Conservation (phyloP, 345 rosid species). For the Cardiospermum halicacabum region DNA sequence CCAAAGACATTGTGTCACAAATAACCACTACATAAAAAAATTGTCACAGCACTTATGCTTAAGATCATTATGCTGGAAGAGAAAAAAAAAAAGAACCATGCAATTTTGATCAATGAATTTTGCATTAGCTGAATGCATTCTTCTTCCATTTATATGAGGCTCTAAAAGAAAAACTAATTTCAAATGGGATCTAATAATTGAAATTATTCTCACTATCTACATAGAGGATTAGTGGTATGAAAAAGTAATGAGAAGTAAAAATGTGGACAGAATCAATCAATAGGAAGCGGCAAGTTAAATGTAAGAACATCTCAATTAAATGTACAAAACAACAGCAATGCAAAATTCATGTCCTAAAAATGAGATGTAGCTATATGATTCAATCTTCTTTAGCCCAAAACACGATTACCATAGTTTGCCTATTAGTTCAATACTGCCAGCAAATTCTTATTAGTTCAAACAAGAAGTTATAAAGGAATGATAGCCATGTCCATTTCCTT, state of each 20-base stretch:
- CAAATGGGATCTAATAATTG: background rate
- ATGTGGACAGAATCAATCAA: background rate
- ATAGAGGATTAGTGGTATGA: background rate
- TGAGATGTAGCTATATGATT: background rate
- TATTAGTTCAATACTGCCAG: background rate
- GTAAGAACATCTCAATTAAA: background rate
- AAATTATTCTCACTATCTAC: background rate
- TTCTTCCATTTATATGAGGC: background rate
- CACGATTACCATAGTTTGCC: background rate
- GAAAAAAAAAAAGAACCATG: background rate
- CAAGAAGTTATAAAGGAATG: background rate
- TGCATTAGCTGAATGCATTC: background rate
- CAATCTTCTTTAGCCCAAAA: background rate
- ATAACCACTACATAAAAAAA: background rate
- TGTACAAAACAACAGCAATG: background rate
- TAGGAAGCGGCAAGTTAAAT: background rate
- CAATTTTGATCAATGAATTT: background rate
- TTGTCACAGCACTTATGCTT: background rate
- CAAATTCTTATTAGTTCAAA: conserved; percentile 5
- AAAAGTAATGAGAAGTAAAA: background rate
- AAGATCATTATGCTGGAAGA: conserved; percentile 1
- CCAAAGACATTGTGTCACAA: background rate
- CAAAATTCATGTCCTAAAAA: background rate
- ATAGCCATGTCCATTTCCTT: conserved; percentile 10
- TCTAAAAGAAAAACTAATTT: background rate